A percentile compares a stretch with the other conserved stretches of the same genome.
phyloP scores from a whole-genome alignment of 164 flowering plant species.

The Euptelea pleiosperma region DNA sequence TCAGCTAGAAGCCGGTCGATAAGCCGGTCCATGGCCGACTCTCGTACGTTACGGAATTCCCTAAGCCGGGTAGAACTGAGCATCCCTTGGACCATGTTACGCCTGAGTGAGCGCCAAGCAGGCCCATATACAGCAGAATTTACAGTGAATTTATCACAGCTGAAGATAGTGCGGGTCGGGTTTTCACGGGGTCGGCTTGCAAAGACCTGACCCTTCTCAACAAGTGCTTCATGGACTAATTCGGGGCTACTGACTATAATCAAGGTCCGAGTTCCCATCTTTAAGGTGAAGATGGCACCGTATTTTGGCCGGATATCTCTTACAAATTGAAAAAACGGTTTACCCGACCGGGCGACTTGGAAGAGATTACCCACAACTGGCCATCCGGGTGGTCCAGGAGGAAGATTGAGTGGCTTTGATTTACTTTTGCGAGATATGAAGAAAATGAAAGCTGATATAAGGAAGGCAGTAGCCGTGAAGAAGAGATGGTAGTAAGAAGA shows the following conservation, averaged over 20 bases:
- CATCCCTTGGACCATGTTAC: conserved; percentile 91
- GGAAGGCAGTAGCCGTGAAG: conserved; percentile 36
- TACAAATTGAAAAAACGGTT: conserved; percentile 61
- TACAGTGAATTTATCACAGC: conserved; percentile 83
- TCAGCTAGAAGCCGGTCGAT: conserved; percentile 44
- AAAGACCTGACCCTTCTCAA: conserved; percentile 55
- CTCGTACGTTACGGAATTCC: conserved; percentile 47
- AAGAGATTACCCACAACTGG: conserved; percentile 91
- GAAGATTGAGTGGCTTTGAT: conserved; percentile 44
- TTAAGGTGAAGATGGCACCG: conserved; percentile 75
- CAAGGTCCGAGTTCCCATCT: conserved; percentile 79
- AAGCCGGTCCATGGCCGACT: conserved; percentile 63
- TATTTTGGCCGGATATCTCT: conserved; percentile 40
- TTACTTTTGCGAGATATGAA: conserved; percentile 25
- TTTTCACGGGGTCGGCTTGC: conserved; percentile 76
- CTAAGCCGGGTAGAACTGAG: conserved; percentile 51
- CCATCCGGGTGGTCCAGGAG: conserved; percentile 91
- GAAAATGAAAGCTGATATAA: conserved; percentile 31
- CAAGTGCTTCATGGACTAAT: conserved; percentile 64
- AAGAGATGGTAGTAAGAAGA: conserved; percentile 25
- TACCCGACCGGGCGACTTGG: conserved; percentile 78
- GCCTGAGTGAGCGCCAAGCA: conserved; percentile 79
- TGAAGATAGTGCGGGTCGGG: conserved; percentile 75
- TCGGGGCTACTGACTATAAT: conserved; percentile 54
- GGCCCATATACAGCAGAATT: conserved; percentile 84